Evolutionary conservation across 1,284 basidiomycete genomes (phyloP), one percentile per base, ranked within the genome.

Genomic region (Naganishia sp.): DNA sequence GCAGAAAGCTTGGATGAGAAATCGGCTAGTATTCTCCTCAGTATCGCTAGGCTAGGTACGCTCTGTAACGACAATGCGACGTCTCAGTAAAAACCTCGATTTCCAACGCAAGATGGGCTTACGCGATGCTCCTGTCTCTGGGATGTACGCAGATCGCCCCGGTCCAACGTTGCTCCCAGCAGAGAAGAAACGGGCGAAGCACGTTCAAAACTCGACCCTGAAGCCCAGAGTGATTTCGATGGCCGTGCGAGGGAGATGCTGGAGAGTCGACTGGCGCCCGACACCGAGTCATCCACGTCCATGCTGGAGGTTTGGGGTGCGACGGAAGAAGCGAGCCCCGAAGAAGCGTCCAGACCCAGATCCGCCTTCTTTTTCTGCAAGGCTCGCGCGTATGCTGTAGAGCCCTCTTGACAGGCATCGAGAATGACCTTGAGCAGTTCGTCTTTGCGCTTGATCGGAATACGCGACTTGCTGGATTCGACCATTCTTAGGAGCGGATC

Each of bases 351-450:
- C 6, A 50, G 7, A 6, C 21, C 63, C 18, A 43, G 21, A 36
- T 33, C 43, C 15, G 31, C 31, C 46, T 59, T 56, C 39, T 54
- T 42, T 16, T 15, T 48, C 50, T 64, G 46, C 42, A 63, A 28
- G 18, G 53, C 42, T 36, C 16, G 48, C 21, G 43, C 23, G 55
- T 56, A 66, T 1, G 56, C 55, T 42, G 52, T 46, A 7, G 36
- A 46, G n/a, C 57, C 67, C 69, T 72, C 75, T 70, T 80, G 81
- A 16, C 86, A 78, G 6, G 84, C 83, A 18, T 80, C 80, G 54
- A 83, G 83, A 50, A 92, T 85, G 15, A 84, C 82, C 48, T 83
- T 82, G 43, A 88, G 77, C 36, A 92, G 78, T 72, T 89, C 88
- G 65, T 83, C 85, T 13, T 84, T 82, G 39, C 86, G 82, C 50